These are phyloP conservation scores for Cladosporium sp. DNA, from an alignment of 2,329 filamentous ascomycete genomes.

Conservation along the genomic window DNA sequence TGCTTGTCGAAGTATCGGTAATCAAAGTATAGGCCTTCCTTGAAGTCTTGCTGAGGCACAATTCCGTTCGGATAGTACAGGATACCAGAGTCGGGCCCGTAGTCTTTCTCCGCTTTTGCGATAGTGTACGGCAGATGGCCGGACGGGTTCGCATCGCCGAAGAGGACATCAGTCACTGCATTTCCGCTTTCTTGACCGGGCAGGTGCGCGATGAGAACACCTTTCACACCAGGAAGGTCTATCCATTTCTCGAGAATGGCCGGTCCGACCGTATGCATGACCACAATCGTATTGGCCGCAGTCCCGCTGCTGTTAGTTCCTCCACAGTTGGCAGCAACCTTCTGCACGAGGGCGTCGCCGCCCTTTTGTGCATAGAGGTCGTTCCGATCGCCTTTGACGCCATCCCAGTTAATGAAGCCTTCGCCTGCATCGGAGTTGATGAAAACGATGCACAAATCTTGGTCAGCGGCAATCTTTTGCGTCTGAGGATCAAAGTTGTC, in stretches of 20 bases:
- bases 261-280: constrained; percentile 80
- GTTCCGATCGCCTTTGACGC: constrained; percentile 72
- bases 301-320: constrained; percentile 36
- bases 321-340: constrained; percentile 63
- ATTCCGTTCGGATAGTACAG: constrained; percentile 63
- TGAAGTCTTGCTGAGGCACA: constrained; percentile 74
- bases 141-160: constrained; percentile 69
- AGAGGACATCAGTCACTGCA: constrained; percentile 71
- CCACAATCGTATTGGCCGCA: constrained; percentile 57
- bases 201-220: constrained; percentile 74
- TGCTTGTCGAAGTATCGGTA: constrained; percentile 83
- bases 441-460: constrained; percentile 78
- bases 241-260: constrained; percentile 76
- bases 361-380: constrained; percentile 68
- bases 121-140: constrained; percentile 88
- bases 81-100: constrained; percentile 65
- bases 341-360: constrained; percentile 67
- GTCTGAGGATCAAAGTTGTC: constrained; percentile 31
- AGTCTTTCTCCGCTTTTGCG: constrained; percentile 66
- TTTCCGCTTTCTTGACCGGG: constrained; percentile 83
- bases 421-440: constrained; percentile 79
- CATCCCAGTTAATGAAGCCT: constrained; percentile 59
- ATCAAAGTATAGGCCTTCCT: constrained; percentile 79
- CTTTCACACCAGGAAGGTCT: constrained; percentile 68
- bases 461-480: constrained; percentile 19